Evolutionary conservation across 352 stramenopile genomes (phyloP).

Genomic region (Aphanomyces euteiches): DNA sequence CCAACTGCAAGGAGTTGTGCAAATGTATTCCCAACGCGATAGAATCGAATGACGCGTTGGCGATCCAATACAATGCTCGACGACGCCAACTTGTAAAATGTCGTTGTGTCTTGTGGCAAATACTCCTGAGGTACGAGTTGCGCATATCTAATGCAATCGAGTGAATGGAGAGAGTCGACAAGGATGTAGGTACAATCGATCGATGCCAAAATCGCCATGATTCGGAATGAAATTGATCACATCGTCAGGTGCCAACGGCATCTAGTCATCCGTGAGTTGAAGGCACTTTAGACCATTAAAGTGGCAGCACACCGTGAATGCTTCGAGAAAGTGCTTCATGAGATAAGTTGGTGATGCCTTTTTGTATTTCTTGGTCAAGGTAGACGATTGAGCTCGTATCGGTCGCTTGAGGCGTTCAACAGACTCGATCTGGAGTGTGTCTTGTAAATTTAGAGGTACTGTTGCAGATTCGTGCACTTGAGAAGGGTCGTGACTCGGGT

Average conservation of each 20-base stretch:
- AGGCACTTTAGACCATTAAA: background rate
- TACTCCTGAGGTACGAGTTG: slow-evolving; percentile 9
- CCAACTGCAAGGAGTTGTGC: slow-evolving; percentile 2
- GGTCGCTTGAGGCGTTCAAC: background rate
- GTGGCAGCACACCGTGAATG: slow-evolving; percentile 10
- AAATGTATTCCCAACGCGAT: slow-evolving; percentile 14
- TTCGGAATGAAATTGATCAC: slow-evolving; percentile 28
- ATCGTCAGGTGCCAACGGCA: slow-evolving; percentile 12
- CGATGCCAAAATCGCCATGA: slow-evolving; percentile 20
- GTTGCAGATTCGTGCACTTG: no score
- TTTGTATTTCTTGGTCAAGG: background rate
- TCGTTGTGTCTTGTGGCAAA: slow-evolving; percentile 16
- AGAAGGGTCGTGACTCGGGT: no score
- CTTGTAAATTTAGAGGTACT: no score
- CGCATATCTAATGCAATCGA: background rate
- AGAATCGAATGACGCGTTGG: slow-evolving; percentile 28
- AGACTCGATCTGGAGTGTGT: background rate
- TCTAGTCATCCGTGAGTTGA: background rate
- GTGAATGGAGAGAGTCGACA: background rate
- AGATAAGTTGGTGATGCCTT: slow-evolving; percentile 1
- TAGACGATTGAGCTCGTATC: background rate
- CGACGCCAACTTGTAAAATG: slow-evolving; percentile 29
- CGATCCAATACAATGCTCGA: slow-evolving; percentile 27
- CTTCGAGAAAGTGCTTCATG: slow-evolving; percentile 22
- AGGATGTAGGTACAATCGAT: background rate